Evolutionary conservation across 2,329 filamentous ascomycete genomes (phyloP), one percentile per base, ranked within the genome.

Genomic region (Colletotrichum nymphaeae): DNA sequence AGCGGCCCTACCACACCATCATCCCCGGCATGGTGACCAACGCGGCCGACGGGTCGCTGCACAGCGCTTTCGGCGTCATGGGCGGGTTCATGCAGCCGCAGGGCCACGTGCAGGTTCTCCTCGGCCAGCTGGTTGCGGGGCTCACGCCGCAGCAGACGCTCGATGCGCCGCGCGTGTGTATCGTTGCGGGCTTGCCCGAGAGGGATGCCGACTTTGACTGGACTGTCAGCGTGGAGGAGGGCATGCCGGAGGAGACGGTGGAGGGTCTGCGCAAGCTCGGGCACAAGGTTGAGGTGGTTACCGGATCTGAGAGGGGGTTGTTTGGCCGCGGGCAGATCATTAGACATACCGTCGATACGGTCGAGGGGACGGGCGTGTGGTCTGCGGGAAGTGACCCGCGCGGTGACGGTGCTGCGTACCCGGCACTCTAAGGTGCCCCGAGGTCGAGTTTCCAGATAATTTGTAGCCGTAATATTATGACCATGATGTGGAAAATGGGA

Each of bases 11-110:
- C 83, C 97, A 98, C 83, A 99, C 97, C 67, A 98, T 99, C 81
- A 99, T 99, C 78, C 96, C 97, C 0, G 96, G 94, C 0, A 89
- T 98, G 82, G 91, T 96, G 22, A 98, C 97, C 0, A 95, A 97
- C 77, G 81, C 90, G 22, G 84, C 85, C 5, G 95, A 97, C 77
- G 90, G 90, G 30, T 92, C 89, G 62, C 84, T 98, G 69, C 94
- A 98, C 81, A 93, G 91, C 4, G 93, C 97, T 0, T 98, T 96
- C 78, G 97, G 97, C 66, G 96, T 98, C 73, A 98, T 98, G 97
- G 97, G 97, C 65, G 96, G 95, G 2, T 98, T 97, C 84, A 98
- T 98, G 94, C 97, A 99, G 84, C 97, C 97, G 0, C 97, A 98
- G 83, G 97, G 96, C 26, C 97, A 98, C 74, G 92, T 98, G 0